These are phyloP conservation scores for Fomes fomentarius DNA, from an alignment of 1,284 basidiomycete genomes.

Conservation along the genomic window DNA sequence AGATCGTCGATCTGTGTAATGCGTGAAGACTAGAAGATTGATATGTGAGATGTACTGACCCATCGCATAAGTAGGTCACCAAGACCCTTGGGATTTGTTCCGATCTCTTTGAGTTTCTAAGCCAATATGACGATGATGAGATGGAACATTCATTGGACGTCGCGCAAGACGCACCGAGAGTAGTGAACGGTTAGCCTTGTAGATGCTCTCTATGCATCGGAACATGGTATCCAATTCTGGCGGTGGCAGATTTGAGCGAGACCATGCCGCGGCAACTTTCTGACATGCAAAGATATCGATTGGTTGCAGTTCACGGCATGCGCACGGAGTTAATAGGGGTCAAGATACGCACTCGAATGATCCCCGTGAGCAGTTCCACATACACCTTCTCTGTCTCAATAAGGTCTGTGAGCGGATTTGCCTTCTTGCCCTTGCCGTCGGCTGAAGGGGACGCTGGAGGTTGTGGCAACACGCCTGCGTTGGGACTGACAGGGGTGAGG, in stretches of 20 bases:
- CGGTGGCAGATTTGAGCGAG: conserved; percentile 91
- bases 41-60: conserved; percentile 55
- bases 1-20: conserved; percentile 82
- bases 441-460: conserved; percentile 33
- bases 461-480: conserved; percentile 27
- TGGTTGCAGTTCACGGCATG: conserved; percentile 16
- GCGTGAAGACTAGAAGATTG: conserved; percentile 1
- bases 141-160: conserved; percentile 2
- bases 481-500: conserved; percentile 27
- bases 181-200: conserved; percentile 87
- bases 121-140: conserved; percentile 17
- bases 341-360: conserved; percentile 77
- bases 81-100: conserved; percentile 90
- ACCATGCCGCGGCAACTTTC: conserved; percentile 98
- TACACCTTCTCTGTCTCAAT: conserved; percentile 93
- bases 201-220: conserved; percentile 88
- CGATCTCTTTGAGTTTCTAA: conserved; percentile 94
- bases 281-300: conserved; percentile 36
- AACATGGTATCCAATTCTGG: conserved; percentile 94
- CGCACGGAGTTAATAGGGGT: conserved; percentile 17
- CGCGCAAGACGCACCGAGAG: conserved; percentile 57
- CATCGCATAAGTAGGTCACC: conserved; percentile 97
- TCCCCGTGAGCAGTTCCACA: conserved; percentile 88
- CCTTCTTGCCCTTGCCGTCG: conserved; percentile 57
- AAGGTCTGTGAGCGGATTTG: conserved; percentile 89